phyloP scores from a whole-genome alignment of 1,284 basidiomycete species.

The Apiotrichum domesticum region DNA sequence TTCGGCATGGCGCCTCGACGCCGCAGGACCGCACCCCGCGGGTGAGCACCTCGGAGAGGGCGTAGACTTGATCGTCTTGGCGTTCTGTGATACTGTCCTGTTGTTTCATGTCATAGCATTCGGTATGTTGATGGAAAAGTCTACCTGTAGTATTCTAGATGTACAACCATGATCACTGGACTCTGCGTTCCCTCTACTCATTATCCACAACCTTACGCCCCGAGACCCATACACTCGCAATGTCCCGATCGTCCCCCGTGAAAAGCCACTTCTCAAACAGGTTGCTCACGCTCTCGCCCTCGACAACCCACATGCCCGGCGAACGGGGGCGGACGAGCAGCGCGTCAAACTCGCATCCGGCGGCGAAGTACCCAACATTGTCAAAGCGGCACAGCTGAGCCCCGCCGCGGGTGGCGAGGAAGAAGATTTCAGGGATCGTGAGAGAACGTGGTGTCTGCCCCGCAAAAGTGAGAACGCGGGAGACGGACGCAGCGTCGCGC shows the following conservation, averaged over 20 bases:
- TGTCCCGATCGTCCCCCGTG: slow-evolving; percentile 82
- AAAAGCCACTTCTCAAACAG: slow-evolving; percentile 48
- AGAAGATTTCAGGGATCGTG: slow-evolving; percentile 68
- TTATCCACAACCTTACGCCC: slow-evolving; percentile 1
- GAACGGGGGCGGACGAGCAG: slow-evolving; percentile 63
- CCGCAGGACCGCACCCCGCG: slow-evolving; percentile 6
- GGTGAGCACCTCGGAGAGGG: background rate
- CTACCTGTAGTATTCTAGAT: too few species aligned
- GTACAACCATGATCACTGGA: too few species aligned
- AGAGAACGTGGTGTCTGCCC: slow-evolving; percentile 43
- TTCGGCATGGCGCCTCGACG: background rate
- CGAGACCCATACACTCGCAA: slow-evolving; percentile 69
- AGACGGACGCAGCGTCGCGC: slow-evolving; percentile 72
- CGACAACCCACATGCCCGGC: slow-evolving; percentile 47
- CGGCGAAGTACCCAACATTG: slow-evolving; percentile 68
- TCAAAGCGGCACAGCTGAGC: slow-evolving; percentile 74
- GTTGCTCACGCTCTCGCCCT: slow-evolving; percentile 32
- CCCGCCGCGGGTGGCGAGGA: slow-evolving; percentile 87
- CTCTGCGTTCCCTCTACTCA: background rate
- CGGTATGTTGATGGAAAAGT: too few species aligned
- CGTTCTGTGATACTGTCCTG: too few species aligned
- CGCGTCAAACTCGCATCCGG: slow-evolving; percentile 87
- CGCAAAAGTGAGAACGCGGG: slow-evolving; percentile 59
- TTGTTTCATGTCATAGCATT: too few species aligned
- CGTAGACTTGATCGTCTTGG: too few species aligned